Percentiles rank a stretch among this genome's conserved stretches.
Conservation (phyloP, 345 rosid species). For the Gynandropsis gynandra region DNA sequence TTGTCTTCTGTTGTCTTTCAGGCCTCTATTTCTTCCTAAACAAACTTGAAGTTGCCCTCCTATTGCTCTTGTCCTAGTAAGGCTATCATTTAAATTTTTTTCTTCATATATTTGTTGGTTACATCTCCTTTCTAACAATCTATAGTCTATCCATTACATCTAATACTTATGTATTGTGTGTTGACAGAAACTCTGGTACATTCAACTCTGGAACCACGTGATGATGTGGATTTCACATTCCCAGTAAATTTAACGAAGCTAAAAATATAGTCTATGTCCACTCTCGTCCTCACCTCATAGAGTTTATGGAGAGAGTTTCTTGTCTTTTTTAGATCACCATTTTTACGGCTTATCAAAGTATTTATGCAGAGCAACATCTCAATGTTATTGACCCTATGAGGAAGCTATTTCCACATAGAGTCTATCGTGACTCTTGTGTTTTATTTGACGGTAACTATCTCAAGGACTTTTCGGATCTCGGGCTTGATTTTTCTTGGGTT, state of each 20-base stretch:
- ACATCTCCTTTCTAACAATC: no score
- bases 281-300: slow-evolving; percentile 84
- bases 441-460: no score
- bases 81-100: slow-evolving; percentile 18
- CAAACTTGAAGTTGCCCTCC: slow-evolving; percentile 98
- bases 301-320: slow-evolving; percentile 84
- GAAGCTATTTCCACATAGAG: slow-evolving; percentile 84
- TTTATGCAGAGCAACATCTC: slow-evolving; percentile 92
- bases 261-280: slow-evolving; percentile 84
- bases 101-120: slow-evolving; percentile 84
- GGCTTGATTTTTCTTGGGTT: slow-evolving; percentile 84
- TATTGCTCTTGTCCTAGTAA: slow-evolving; percentile 80
- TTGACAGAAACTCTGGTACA: no score
- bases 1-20: no score
- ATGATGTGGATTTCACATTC: slow-evolving; percentile 85
- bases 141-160: no score
- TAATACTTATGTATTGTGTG: no score
- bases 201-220: slow-evolving; percentile 78
- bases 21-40: no score
- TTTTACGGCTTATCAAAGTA: slow-evolving; percentile 97
- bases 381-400: slow-evolving; percentile 98
- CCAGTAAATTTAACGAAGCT: slow-evolving; percentile 69
- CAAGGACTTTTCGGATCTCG: slow-evolving; percentile 87
- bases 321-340: slow-evolving; percentile 80
- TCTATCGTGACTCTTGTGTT: slow-evolving; percentile 93